Evolutionary conservation across 192 early-diverging fungal genomes (phyloP).

Genomic region (Dissophora ornata): DNA sequence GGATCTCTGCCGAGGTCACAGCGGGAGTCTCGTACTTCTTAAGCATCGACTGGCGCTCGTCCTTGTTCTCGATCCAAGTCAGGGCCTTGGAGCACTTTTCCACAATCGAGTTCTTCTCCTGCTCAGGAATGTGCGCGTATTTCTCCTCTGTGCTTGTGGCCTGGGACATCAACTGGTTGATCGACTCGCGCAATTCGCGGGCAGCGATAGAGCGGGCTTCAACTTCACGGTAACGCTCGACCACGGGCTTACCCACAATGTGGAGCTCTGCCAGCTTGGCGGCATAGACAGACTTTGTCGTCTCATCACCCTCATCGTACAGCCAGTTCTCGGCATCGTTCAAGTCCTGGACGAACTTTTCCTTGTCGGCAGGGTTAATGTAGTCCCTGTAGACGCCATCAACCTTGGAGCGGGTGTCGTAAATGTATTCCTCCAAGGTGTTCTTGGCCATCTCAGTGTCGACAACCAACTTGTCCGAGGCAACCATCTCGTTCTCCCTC

Average conservation of each 20-base stretch:
- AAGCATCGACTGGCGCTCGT: conserved; percentile 78
- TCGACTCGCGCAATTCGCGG: conserved; percentile 80
- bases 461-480: conserved; percentile 87
- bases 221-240: conserved; percentile 82
- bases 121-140: conserved; percentile 86
- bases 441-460: conserved; percentile 96
- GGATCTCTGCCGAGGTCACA: conserved; percentile 78
- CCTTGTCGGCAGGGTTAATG: conserved; percentile 77
- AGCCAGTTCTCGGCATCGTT: conserved; percentile 96
- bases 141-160: conserved; percentile 83
- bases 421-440: conserved; percentile 97
- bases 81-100: conserved; percentile 80
- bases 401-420: conserved; percentile 91
- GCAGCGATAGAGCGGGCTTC: conserved; percentile 89
- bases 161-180: conserved; percentile 78
- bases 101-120: conserved; percentile 85
- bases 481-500: conserved; percentile 86
- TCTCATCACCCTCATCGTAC: conserved; percentile 96
- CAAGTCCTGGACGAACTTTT: conserved; percentile 74
- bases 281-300: conserved; percentile 88
- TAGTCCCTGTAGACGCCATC: conserved; percentile 80
- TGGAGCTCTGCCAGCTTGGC: conserved; percentile 85
- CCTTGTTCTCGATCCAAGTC: conserved; percentile 88
- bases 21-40: conserved; percentile 81
- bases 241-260: conserved; percentile 84